phyloP scores from a whole-genome alignment of 495 filamentous ascomycete species.

The Xylaria venustula region DNA sequence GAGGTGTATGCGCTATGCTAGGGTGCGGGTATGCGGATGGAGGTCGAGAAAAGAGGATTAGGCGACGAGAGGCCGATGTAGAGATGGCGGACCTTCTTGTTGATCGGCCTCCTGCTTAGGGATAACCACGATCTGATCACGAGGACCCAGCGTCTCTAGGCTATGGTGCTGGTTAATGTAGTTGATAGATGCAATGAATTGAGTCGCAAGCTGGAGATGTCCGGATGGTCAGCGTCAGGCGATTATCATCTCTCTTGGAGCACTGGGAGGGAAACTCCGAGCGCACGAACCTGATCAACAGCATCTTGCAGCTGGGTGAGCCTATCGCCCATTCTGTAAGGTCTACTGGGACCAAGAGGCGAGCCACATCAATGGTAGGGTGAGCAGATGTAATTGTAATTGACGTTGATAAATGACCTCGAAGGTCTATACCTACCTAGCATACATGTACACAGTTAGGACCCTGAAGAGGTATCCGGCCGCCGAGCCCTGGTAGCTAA shows the following conservation, averaged over 20 bases:
- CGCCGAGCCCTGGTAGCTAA: no score
- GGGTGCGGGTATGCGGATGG: not conserved
- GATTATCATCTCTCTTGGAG: not conserved
- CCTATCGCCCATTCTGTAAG: conserved; percentile 74
- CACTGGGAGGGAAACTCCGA: not conserved
- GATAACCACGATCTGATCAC: conserved; percentile 57
- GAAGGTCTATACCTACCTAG: no score
- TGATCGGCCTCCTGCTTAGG: conserved; percentile 44
- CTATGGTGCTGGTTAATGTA: conserved; percentile 83
- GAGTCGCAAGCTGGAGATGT: conserved; percentile 68
- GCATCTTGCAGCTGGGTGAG: conserved; percentile 94
- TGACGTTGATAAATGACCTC: no score
- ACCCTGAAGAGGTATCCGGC: no score
- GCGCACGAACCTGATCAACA: conserved; percentile 71
- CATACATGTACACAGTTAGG: no score
- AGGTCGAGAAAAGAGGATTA: not conserved
- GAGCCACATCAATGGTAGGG: not conserved
- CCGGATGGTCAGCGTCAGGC: not conserved
- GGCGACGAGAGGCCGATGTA: not conserved
- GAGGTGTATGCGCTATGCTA: not conserved
- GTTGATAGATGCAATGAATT: conserved; percentile 83
- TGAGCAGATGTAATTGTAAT: no score
- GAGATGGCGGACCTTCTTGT: conserved; percentile 33
- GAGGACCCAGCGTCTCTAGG: conserved; percentile 61
- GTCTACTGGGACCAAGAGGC: not conserved